Evolutionary conservation across 495 filamentous ascomycete genomes (phyloP).

Genomic region (Trichoderma erinaceum): DNA sequence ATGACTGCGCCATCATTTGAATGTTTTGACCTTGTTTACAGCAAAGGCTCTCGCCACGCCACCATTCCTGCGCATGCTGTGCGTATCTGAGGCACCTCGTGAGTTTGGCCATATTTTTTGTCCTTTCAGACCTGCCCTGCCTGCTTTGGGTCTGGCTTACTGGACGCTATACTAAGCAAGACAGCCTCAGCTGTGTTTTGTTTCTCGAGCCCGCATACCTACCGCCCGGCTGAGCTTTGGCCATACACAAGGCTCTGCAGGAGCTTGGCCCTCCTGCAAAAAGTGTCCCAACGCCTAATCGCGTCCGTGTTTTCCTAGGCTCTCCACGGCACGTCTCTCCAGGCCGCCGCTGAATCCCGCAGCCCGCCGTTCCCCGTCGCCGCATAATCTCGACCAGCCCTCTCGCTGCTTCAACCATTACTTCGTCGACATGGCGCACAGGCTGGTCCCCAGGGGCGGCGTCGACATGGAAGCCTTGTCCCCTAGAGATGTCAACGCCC

Average conservation of each 20-base stretch:
- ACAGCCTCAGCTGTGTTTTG: slow-evolving; percentile 5
- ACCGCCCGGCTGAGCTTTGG: not conserved
- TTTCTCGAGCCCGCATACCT: not conserved
- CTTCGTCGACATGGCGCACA: slow-evolving; percentile 17
- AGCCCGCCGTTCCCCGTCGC: not conserved
- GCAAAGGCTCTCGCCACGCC: not conserved
- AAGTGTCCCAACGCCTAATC: not conserved
- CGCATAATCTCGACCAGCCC: not conserved
- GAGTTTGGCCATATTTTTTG: not conserved
- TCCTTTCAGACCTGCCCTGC: not conserved
- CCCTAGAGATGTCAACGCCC: slow-evolving; percentile 62
- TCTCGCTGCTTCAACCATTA: not conserved
- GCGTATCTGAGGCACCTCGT: not conserved
- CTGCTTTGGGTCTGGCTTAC: not conserved
- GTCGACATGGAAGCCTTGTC: slow-evolving; percentile 63
- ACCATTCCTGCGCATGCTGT: not conserved
- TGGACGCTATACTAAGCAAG: not conserved
- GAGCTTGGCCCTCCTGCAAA: not conserved
- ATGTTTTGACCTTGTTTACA: not conserved
- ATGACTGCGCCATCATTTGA: not conserved
- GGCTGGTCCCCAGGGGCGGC: slow-evolving; percentile 32
- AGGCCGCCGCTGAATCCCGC: slow-evolving; percentile 1
- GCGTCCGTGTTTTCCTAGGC: not conserved
- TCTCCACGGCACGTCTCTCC: slow-evolving; percentile 1
- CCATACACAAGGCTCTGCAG: not conserved